Base-by-base conservation (phyloP, 2,329 filamentous ascomycete genomes). In the Ophiostoma ulmi region DNA sequence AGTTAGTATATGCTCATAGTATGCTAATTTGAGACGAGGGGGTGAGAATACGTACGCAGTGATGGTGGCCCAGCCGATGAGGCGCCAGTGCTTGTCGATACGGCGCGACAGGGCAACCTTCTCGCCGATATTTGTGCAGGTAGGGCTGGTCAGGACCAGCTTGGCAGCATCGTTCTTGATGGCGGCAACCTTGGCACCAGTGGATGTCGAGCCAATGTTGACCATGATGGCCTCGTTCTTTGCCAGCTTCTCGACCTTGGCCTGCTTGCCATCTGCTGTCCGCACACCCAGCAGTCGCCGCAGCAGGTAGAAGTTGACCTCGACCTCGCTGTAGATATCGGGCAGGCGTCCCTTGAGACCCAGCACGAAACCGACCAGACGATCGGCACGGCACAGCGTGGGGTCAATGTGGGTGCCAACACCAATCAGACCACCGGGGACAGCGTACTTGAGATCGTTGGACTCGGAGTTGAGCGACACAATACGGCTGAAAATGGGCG, bases 161-260 rank as follows among this genome's bases (percentile, higher is more conserved):
- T 97, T 97, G 71, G 95, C 95, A 71, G 94, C 94, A 87, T 99
- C 95, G 78, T 94, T 94, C 87, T 95, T 97, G 79, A 98, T 96
- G 77, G 93, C 94, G 72, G 95, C 88, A 70, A 99, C 93, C 88
- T 98, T 99, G 75, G 95, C 95, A 81, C 95, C 95, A 17, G 94
- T 97, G 66, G 95, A 96, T 11, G 94, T 98, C 52, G 93, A 97
- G 73, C 95, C 95, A 79, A 99, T 99, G 86, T 99, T 99, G 75
- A 99, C 95, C 95, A 99, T 98, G 82, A 99, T 90, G 78, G 98
- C 93, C 82, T 99, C 95, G 83, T 97, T 97, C 89, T 98, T 99
- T 71, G 93, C 86, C 75, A 99, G 86, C 85, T 99, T 99, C 77
- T 94, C 93, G 75, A 99, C 95, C 90, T 99, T 99, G 78, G 94